Conservation (phyloP, 2,329 filamentous ascomycete genomes). For the Aspergillus ruber region DNA sequence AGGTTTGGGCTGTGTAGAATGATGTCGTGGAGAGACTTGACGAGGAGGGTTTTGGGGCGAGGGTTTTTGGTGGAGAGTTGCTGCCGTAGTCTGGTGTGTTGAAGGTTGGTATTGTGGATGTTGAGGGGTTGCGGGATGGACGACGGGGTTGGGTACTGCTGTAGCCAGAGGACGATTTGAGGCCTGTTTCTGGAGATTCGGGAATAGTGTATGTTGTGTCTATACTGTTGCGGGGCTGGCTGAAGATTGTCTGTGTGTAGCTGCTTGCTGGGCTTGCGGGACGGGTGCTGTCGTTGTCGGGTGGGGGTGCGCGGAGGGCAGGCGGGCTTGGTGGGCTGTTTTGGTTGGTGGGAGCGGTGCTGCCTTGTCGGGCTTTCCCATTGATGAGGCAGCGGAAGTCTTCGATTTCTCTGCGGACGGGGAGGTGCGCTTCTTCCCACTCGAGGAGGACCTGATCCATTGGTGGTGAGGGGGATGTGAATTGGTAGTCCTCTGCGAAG, state of each 20-base stretch:
- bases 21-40: not conserved
- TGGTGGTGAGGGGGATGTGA: slow-evolving; percentile 65
- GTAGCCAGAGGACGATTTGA: slow-evolving; percentile 29
- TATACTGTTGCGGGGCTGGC: slow-evolving; percentile 23
- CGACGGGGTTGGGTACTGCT: slow-evolving; percentile 4
- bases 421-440: slow-evolving; percentile 60
- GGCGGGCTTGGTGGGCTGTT: slow-evolving; percentile 21
- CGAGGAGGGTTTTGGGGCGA: slow-evolving; percentile 6
- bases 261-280: slow-evolving; percentile 3
- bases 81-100: too few relatives aligned
- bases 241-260: slow-evolving; percentile 8
- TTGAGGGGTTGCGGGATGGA: too few relatives aligned
- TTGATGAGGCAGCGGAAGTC: slow-evolving; percentile 56
- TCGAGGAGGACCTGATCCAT: slow-evolving; percentile 63
- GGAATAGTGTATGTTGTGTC: slow-evolving; percentile 19
- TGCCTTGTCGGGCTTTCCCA: slow-evolving; percentile 50
- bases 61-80: too few relatives aligned
- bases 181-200: slow-evolving; percentile 14
- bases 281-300: not conserved
- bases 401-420: slow-evolving; percentile 62
- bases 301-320: too few relatives aligned
- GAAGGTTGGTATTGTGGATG: too few relatives aligned
- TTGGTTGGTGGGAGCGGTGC: slow-evolving; percentile 44
- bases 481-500: slow-evolving; percentile 62
- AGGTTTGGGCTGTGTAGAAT: not conserved